Conservation (phyloP, 306 rosid species). For the Begonia peltatifolia region DNA sequence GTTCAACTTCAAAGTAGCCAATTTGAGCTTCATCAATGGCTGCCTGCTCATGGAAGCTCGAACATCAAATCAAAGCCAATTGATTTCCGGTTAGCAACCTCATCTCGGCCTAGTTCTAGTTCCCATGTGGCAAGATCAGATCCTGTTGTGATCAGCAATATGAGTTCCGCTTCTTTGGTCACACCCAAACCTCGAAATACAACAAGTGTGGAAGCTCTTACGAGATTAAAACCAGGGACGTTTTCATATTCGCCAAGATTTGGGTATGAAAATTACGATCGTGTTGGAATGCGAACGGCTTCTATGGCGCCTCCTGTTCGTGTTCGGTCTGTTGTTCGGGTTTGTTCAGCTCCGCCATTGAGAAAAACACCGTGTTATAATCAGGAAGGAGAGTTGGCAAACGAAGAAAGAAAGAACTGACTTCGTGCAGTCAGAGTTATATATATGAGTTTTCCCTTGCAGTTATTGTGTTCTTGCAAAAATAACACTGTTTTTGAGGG, state of each 20-base stretch:
- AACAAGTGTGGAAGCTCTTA: conserved; percentile 19
- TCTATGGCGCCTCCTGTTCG: conserved; percentile 65
- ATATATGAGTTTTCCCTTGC: too few species aligned
- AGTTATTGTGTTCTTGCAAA: too few species aligned
- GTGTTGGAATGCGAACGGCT: conserved; percentile 27
- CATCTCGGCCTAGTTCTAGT: conserved; percentile 13
- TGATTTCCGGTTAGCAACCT: conserved; percentile 22
- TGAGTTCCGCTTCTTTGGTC: conserved; percentile 18
- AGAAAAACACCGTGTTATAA: conserved; percentile 21
- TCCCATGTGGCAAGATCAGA: conserved; percentile 22
- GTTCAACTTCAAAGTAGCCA: conserved; percentile 20
- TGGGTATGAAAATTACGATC: conserved; percentile 17
- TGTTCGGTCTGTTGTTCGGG: conserved; percentile 68
- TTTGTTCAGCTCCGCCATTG: conserved; percentile 68
- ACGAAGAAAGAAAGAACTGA: conserved; percentile 11
- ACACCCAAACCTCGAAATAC: conserved; percentile 23
- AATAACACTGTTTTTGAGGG: too few species aligned
- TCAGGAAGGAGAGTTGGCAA: conserved; percentile 13
- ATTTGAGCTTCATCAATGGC: neutral
- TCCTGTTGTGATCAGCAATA: conserved; percentile 25
- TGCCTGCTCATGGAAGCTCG: neutral
- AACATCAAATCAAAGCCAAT: conserved; percentile 19
- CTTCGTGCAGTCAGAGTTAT: too few species aligned
- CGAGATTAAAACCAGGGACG: conserved; percentile 33
- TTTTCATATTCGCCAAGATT: conserved; percentile 22